Percentiles rank a stretch among this genome's conserved stretches.
Evolutionary conservation across 257 asterid genomes (phyloP).

Genomic region (Petunia secreta): DNA sequence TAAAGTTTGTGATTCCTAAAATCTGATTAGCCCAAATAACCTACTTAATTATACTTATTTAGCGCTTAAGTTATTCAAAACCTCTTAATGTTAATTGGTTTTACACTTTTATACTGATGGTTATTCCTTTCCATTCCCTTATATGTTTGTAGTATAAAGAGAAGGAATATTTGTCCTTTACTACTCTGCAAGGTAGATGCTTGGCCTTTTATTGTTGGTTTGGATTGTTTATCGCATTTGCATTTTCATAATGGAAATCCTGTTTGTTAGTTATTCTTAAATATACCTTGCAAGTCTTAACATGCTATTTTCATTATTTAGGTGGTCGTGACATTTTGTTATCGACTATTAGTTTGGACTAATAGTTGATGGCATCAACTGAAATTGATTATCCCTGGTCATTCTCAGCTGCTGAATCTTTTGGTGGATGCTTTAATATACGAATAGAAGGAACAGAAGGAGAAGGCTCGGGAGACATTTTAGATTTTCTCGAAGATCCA

Average conservation of each 20-base stretch:
- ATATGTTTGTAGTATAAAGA: neutral
- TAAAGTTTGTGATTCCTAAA: too few species aligned
- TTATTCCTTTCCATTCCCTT: constrained; percentile 7
- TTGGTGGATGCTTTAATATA: constrained; percentile 56
- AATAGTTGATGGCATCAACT: constrained; percentile 57
- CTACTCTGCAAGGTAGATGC: neutral
- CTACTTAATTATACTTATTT: neutral
- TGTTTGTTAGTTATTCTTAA: neutral
- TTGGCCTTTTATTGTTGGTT: neutral
- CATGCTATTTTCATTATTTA: neutral
- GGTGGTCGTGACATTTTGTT: constrained; percentile 37
- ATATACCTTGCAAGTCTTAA: neutral
- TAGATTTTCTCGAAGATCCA: constrained; percentile 31
- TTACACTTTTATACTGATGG: neutral
- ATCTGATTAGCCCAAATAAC: neutral
- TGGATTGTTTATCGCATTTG: neutral
- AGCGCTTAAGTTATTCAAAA: neutral
- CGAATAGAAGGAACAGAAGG: constrained; percentile 58
- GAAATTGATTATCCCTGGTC: constrained; percentile 52
- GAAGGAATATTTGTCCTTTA: neutral
- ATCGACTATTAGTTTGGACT: constrained; percentile 8
- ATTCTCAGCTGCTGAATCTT: constrained; percentile 51
- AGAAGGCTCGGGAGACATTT: constrained; percentile 15
- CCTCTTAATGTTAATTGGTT: neutral
- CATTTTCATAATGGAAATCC: neutral